Conservation (phyloP, 176 grass and related monocot genomes). For the Phyllostachys edulis region DNA sequence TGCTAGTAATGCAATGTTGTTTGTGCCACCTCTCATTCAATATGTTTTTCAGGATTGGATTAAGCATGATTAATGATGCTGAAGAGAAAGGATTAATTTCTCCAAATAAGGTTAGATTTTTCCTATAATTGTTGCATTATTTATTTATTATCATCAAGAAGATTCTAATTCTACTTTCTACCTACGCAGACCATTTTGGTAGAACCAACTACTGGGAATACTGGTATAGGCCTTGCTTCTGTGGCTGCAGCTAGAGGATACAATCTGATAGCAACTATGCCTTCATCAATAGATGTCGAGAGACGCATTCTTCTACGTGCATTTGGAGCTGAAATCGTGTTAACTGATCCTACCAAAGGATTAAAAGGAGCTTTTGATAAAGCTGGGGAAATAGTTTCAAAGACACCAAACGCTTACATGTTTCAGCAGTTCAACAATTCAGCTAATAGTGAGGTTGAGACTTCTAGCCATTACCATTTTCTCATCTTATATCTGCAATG, state of each 20-base stretch:
- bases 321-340: constrained; percentile 79
- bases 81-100: constrained; percentile 80
- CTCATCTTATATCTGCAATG: background rate
- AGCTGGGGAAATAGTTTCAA: constrained; percentile 71
- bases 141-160: constrained; percentile 22
- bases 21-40: constrained; percentile 15
- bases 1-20: background rate
- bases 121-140: background rate
- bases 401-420: constrained; percentile 75
- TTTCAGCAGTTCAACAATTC: constrained; percentile 90
- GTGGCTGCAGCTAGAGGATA: constrained; percentile 92
- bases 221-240: constrained; percentile 68
- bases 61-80: constrained; percentile 93
- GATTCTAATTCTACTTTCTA: background rate
- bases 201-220: constrained; percentile 92
- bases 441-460: constrained; percentile 69
- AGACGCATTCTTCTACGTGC: constrained; percentile 68
- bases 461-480: constrained; percentile 24
- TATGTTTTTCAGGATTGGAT: constrained; percentile 57
- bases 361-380: constrained; percentile 90
- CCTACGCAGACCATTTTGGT: constrained; percentile 78
- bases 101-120: constrained; percentile 57
- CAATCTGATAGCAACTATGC: constrained; percentile 86
- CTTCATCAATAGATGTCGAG: constrained; percentile 80
- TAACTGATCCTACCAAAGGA: constrained; percentile 75